Conservation (phyloP, 768 basidiomycete species). For the Trametes meyenii region DNA sequence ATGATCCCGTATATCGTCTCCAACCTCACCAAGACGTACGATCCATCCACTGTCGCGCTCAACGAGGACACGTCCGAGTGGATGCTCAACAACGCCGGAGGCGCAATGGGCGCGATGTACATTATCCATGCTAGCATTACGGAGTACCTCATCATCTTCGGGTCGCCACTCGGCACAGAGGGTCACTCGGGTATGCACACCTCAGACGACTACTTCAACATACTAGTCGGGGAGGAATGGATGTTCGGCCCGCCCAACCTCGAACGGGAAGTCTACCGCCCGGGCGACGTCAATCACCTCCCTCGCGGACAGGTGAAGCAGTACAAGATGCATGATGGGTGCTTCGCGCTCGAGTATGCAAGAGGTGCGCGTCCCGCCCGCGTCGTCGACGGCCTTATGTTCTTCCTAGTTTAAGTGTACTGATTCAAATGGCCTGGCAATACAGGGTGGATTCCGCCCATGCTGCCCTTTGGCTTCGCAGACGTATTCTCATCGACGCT, state of each 20-base stretch:
- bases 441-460: constrained; percentile 95
- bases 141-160: constrained; percentile 95
- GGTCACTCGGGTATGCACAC: constrained; percentile 94
- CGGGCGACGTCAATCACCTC: constrained; percentile 86
- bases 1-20: constrained; percentile 83
- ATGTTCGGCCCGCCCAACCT: constrained; percentile 83
- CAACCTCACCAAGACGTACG: constrained; percentile 77
- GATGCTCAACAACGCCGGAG: constrained; percentile 97
- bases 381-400: no score
- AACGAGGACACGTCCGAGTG: constrained; percentile 72
- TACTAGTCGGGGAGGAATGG: constrained; percentile 93
- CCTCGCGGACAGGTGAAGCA: constrained; percentile 87
- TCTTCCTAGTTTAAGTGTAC: no score
- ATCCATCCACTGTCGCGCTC: constrained; percentile 56
- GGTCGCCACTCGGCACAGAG: constrained; percentile 95
- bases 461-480: constrained; percentile 93
- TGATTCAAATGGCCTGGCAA: neutral
- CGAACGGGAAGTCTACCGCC: constrained; percentile 81
- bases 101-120: constrained; percentile 98
- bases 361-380: constrained; percentile 56
- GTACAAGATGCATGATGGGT: constrained; percentile 97
- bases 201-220: constrained; percentile 98
- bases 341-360: constrained; percentile 95
- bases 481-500: constrained; percentile 88
- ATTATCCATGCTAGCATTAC: constrained; percentile 96